Evolutionary conservation across 2,329 filamentous ascomycete genomes (phyloP).

Genomic region (Colletotrichum liriopes): DNA sequence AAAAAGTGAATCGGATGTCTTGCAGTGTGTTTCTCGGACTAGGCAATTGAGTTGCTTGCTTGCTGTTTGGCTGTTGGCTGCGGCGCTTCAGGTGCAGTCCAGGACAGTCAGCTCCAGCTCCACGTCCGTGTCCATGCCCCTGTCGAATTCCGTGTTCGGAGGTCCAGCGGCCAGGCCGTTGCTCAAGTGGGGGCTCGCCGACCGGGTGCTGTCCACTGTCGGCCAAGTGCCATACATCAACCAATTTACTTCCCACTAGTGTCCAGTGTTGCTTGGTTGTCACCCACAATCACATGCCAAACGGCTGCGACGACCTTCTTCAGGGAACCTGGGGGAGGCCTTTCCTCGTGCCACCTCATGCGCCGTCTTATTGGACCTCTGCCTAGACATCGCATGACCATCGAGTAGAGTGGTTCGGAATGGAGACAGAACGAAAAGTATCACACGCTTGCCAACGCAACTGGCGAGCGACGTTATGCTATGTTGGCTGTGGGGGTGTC

Average conservation of each 20-base stretch:
- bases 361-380: slow-evolving; percentile 1
- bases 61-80: neutral
- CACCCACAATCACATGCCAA: slow-evolving; percentile 23
- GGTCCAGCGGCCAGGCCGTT: slow-evolving; percentile 11
- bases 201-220: slow-evolving; percentile 1
- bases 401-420: neutral
- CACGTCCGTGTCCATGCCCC: slow-evolving; percentile 10
- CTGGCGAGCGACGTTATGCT: neutral
- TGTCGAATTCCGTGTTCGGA: slow-evolving; percentile 8
- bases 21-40: slow-evolving; percentile 23
- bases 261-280: neutral
- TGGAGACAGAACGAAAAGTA: neutral
- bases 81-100: neutral
- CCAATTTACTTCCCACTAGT: neutral
- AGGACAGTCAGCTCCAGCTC: neutral
- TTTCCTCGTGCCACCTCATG: neutral
- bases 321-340: neutral
- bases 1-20: slow-evolving; percentile 21
- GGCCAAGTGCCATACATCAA: neutral
- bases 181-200: slow-evolving; percentile 9
- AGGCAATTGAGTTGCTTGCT: slow-evolving; percentile 4
- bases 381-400: neutral
- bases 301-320: neutral
- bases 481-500: neutral
- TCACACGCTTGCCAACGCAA: neutral